Percentiles rank a stretch among this genome's conserved stretches.
Conservation (phyloP, 1,284 basidiomycete genomes). For the Irpex lacteus region DNA sequence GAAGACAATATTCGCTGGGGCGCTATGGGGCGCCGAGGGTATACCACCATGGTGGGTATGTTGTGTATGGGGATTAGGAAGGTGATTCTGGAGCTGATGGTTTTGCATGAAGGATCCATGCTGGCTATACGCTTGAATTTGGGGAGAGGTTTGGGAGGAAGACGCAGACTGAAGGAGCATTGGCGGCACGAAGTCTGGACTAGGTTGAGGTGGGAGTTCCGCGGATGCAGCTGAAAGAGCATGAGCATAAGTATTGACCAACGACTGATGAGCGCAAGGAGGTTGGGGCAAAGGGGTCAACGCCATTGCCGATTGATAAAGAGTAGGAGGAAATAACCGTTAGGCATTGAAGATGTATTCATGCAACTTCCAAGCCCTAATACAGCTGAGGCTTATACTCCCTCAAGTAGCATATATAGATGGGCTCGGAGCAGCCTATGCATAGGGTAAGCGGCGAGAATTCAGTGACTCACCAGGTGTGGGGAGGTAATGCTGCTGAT, state of each 20-base stretch:
- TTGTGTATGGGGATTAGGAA: background rate
- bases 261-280: background rate
- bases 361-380: too few relatives aligned
- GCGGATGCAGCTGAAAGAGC: slow-evolving; percentile 50
- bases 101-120: slow-evolving; percentile 22
- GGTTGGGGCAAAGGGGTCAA: too few relatives aligned
- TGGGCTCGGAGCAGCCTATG: too few relatives aligned
- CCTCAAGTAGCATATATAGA: too few relatives aligned
- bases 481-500: slow-evolving; percentile 52
- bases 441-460: too few relatives aligned
- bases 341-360: too few relatives aligned
- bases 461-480: slow-evolving; percentile 56
- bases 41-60: slow-evolving; percentile 15
- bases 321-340: too few relatives aligned
- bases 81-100: slow-evolving; percentile 11
- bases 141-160: slow-evolving; percentile 29
- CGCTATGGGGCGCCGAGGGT: slow-evolving; percentile 42
- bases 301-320: too few relatives aligned
- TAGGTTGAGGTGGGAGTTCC: slow-evolving; percentile 61
- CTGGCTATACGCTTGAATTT: slow-evolving; percentile 20
- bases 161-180: slow-evolving; percentile 44
- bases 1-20: slow-evolving; percentile 65
- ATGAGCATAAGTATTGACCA: background rate
- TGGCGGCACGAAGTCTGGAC: slow-evolving; percentile 60
- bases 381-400: too few relatives aligned